phyloP scores from a whole-genome alignment of 2,329 filamentous ascomycete species.

The Colletotrichum chlorophyti region DNA sequence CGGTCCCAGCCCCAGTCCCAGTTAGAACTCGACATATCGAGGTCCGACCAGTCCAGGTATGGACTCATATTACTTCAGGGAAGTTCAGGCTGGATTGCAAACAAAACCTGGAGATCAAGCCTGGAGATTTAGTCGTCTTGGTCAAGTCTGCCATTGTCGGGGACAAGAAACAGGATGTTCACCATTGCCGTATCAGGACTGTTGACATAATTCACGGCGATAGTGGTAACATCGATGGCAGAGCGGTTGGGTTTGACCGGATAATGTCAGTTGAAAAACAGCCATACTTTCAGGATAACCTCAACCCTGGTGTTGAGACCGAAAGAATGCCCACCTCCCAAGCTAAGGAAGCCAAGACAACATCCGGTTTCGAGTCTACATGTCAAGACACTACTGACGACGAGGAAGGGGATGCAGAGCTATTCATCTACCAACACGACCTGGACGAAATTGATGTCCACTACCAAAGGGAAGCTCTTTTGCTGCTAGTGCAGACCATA shows the following conservation, averaged over 20 bases:
- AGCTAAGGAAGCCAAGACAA: no score
- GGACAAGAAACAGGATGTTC: not conserved
- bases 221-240: conserved; percentile 37
- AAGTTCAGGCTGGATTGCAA: conserved; percentile 37
- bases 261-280: not conserved
- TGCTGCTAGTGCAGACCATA: conserved; percentile 61
- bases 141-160: not conserved
- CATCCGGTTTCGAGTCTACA: not conserved
- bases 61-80: conserved; percentile 7
- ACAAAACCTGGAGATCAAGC: not conserved
- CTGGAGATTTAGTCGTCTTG: conserved; percentile 18
- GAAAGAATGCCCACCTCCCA: not conserved
- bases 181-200: conserved; percentile 21
- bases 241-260: conserved; percentile 12
- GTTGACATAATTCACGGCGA: conserved; percentile 33
- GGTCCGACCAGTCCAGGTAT: conserved; percentile 15
- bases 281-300: no score
- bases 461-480: conserved; percentile 58
- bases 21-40: no score
- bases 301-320: no score
- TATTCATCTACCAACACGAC: conserved; percentile 57
- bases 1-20: no score
- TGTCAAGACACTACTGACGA: not conserved
- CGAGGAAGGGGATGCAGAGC: conserved; percentile 21
- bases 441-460: conserved; percentile 59